Evolutionary conservation across 2,329 filamentous ascomycete genomes (phyloP), one percentile per base, ranked within the genome.

Genomic region (Cordyceps militaris): DNA sequence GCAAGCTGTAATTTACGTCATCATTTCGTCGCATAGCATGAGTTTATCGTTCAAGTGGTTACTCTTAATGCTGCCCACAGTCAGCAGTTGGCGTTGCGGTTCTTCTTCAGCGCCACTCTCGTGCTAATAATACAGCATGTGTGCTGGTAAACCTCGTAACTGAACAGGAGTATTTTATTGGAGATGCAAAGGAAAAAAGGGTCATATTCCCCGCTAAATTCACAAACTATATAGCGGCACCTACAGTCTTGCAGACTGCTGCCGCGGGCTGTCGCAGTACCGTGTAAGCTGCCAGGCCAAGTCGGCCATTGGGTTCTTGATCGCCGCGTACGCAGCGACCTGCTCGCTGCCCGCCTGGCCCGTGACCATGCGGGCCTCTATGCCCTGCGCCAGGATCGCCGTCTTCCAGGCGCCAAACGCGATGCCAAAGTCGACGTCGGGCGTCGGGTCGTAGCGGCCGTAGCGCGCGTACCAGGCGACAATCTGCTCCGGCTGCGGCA

Each of bases 261-360:
- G 64, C 50, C 54, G 50, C 19, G 63, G 64, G 19, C 21, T 24
- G 46, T 66, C 65, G 54, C 72, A 71, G 61, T 69, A 72, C 69
- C 77, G 79, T 58, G 92, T 85, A 64, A 91, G 73, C 58, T 80
- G 77, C 90, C 91, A 97, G 6, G 91, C 89, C 65, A 88, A 78
- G 71, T 91, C 79, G 0, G 87, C 91, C 76, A 93, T 82, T 23
- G 88, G 86, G 47, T 76, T 79, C 74, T 89, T 85, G 70, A 83
- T 82, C 56, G 75, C 76, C 0, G 80, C 91, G 71, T 96, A 90
- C 42, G 85, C 79, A 63, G 78, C 81, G 6, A 94, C 94, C 69
- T 88, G 83, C 59, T 84, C 87, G 70, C 91, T 96, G 73, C 91
- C 96, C 36, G 94, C 93, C 79, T 97, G 93, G 50, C 93, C 78